Evolutionary conservation across 768 basidiomycete genomes (phyloP).

Genomic region (Boletus eberwhitei): DNA sequence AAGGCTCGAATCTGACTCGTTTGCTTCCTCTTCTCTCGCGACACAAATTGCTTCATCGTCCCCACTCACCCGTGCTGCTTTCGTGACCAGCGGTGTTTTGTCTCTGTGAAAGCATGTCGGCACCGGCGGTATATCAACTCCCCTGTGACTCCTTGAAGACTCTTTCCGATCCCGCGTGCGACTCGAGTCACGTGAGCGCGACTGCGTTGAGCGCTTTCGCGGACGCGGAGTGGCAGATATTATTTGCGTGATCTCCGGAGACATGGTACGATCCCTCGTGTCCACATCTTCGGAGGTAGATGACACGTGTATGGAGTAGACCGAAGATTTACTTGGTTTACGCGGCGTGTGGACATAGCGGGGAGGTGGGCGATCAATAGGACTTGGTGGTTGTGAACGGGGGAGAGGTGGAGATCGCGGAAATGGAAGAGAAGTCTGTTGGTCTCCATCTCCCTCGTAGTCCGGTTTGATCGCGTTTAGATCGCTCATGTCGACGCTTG

Average conservation of each 20-base stretch:
- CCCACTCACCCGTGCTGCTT: not conserved
- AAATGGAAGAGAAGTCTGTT: slow-evolving; percentile 24
- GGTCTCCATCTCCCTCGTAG: slow-evolving; percentile 26
- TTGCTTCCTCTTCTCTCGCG: slow-evolving; percentile 31
- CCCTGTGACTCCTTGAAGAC: slow-evolving; percentile 8
- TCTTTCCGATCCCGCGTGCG: slow-evolving; percentile 13
- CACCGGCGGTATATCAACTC: slow-evolving; percentile 9
- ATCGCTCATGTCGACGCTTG: slow-evolving; percentile 32
- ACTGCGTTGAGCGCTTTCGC: slow-evolving; percentile 23
- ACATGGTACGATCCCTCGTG: slow-evolving; percentile 20
- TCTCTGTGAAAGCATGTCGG: slow-evolving; percentile 5
- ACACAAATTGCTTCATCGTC: not conserved
- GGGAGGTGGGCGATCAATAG: slow-evolving; percentile 2
- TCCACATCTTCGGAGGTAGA: slow-evolving; percentile 6
- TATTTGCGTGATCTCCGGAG: slow-evolving; percentile 41
- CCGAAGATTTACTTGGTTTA: slow-evolving; percentile 21
- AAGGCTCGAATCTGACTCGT: slow-evolving; percentile 60
- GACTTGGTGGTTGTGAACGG: slow-evolving; percentile 13
- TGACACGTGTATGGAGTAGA: slow-evolving; percentile 9
- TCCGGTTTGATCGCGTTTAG: slow-evolving; percentile 29
- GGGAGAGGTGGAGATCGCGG: slow-evolving; percentile 25
- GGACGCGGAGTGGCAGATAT: slow-evolving; percentile 38
- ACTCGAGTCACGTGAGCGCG: slow-evolving; percentile 25
- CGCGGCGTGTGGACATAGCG: slow-evolving; percentile 22
- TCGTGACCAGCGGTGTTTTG: not conserved